Evolutionary conservation across 2,329 filamentous ascomycete genomes (phyloP).

Genomic region (Didymella arachidicola): DNA sequence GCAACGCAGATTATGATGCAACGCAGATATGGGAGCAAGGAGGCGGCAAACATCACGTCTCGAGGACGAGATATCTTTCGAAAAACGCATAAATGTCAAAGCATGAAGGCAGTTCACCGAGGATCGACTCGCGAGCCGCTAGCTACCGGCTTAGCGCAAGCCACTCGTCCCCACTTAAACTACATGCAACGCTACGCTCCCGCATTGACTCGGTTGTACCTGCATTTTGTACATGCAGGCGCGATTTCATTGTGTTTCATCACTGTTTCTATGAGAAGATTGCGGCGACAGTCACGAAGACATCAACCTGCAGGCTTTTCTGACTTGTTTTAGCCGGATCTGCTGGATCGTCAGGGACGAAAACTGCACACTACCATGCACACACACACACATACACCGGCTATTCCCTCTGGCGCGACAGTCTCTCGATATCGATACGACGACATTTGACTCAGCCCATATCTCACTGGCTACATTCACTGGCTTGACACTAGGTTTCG

Average conservation of each 20-base stretch:
- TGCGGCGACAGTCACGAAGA: background rate
- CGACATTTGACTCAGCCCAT: too few species aligned
- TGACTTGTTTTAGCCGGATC: too few species aligned
- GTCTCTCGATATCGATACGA: too few species aligned
- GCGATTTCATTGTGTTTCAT: background rate
- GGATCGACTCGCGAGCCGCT: conserved; percentile 12
- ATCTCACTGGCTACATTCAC: too few species aligned
- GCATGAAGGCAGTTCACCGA: conserved; percentile 4
- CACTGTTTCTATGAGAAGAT: background rate
- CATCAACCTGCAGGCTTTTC: too few species aligned
- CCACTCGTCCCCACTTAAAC: conserved; percentile 12
- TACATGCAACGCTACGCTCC: conserved; percentile 11
- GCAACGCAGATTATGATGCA: background rate
- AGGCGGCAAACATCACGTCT: background rate
- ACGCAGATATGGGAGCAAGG: background rate
- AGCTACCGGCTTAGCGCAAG: conserved; percentile 13
- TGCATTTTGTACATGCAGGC: background rate
- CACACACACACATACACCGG: too few species aligned
- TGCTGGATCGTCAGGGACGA: too few species aligned
- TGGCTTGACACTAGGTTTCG: too few species aligned
- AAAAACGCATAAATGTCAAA: background rate
- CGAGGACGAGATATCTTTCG: too few species aligned
- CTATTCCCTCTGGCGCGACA: too few species aligned
- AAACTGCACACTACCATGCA: too few species aligned
- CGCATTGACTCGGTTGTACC: conserved; percentile 8